Evolutionary conservation across 768 basidiomycete genomes (phyloP).

Genomic region (Ramaria sp.): DNA sequence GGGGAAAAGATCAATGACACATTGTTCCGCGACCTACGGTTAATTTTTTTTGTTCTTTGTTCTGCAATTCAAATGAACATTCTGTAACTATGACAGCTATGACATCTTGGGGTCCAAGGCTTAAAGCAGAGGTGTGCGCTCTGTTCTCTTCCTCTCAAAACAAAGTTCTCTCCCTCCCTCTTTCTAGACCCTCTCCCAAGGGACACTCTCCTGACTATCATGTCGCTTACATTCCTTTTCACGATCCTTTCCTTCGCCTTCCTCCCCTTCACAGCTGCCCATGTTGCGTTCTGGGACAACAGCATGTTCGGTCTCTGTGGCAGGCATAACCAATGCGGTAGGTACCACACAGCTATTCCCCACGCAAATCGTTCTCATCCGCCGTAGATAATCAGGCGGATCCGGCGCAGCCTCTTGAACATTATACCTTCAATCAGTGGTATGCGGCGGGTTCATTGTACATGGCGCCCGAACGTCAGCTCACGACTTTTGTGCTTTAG

Average conservation of each 20-base stretch:
- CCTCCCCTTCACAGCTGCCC: not conserved
- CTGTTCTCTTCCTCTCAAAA: not conserved
- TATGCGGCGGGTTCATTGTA: not conserved
- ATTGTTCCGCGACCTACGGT: too few relatives aligned
- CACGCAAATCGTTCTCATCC: not conserved
- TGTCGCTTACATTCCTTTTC: constrained; percentile 5
- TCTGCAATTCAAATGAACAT: too few relatives aligned
- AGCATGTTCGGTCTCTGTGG: constrained; percentile 9
- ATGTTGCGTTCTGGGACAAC: constrained; percentile 3
- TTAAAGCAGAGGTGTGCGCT: too few relatives aligned
- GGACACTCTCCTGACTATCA: not conserved
- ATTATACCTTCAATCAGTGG: constrained; percentile 32
- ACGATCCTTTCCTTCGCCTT: not conserved
- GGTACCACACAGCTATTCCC: not conserved
- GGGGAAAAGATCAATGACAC: too few relatives aligned
- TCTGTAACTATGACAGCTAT: too few relatives aligned
- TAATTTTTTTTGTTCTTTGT: too few relatives aligned
- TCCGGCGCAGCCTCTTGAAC: constrained; percentile 33
- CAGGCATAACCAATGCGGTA: constrained; percentile 3
- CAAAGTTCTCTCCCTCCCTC: not conserved
- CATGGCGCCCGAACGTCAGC: not conserved
- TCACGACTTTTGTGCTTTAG: not conserved
- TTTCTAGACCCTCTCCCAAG: not conserved
- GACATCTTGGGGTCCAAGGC: too few relatives aligned
- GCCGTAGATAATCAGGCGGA: not conserved